Evolutionary conservation across 805 yeast species (phyloP).

Genomic region (Lachancea meyersii): DNA sequence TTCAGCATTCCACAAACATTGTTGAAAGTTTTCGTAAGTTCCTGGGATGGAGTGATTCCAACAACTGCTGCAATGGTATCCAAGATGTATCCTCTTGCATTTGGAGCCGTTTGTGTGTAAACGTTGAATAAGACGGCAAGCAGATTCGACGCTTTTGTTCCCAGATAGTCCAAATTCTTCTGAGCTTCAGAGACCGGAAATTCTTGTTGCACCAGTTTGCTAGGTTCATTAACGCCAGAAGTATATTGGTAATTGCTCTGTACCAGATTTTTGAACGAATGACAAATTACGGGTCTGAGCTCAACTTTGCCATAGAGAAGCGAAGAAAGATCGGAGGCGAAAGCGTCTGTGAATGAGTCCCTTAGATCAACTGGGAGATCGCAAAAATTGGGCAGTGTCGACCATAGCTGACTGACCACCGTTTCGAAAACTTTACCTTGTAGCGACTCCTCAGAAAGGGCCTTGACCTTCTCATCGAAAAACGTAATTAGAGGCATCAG

Average conservation of each 20-base stretch:
- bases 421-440: slow-evolving; percentile 77
- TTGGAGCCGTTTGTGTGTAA: slow-evolving; percentile 81
- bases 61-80: slow-evolving; percentile 83
- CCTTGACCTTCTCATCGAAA: slow-evolving; percentile 44
- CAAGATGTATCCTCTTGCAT: slow-evolving; percentile 73
- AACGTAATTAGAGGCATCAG: slow-evolving; percentile 60
- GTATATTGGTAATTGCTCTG: slow-evolving; percentile 59
- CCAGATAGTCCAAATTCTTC: slow-evolving; percentile 54
- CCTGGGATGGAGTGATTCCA: slow-evolving; percentile 59
- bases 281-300: slow-evolving; percentile 76
- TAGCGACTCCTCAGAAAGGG: slow-evolving; percentile 49
- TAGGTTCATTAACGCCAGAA: slow-evolving; percentile 42
- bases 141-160: slow-evolving; percentile 63
- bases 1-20: slow-evolving; percentile 78
- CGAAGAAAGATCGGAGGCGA: slow-evolving; percentile 72
- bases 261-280: slow-evolving; percentile 68
- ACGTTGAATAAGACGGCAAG: slow-evolving; percentile 87
- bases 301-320: slow-evolving; percentile 68
- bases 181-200: slow-evolving; percentile 53
- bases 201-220: slow-evolving; percentile 51
- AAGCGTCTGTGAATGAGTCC: slow-evolving; percentile 59
- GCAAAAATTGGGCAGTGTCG: slow-evolving; percentile 81
- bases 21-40: slow-evolving; percentile 69
- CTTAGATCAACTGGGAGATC: slow-evolving; percentile 75
- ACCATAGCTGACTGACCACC: slow-evolving; percentile 87